Evolutionary conservation across 768 basidiomycete species (phyloP), one percentile per base, ranked within the genome.

Genomic region (Crassisporium funariophilum): DNA sequence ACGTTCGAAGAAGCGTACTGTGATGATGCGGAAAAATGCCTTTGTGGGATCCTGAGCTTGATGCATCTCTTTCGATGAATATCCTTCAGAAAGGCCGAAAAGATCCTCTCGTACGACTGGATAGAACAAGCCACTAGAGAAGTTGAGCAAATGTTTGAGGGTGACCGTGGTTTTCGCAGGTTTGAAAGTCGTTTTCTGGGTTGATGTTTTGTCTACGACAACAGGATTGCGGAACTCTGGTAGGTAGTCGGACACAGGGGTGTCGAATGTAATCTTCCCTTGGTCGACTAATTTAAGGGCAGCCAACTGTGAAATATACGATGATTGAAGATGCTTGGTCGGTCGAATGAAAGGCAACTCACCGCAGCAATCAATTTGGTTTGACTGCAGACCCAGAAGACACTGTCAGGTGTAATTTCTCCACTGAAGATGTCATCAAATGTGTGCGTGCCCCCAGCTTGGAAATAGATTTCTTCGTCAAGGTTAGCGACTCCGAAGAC

Each of bases 311-410:
- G 13, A 36, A 33, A 19, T 15, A 21, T 24, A n/a, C 31, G 6
- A 27, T 2, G 34, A 2, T 29, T 22, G 1, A 9, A 25, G 12
- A 22, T 25, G 5, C 5, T 41, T 4, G 36, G n/a, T 7, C 27
- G 23, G 27, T 22, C 22, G 24, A 27, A 24, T 17, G 5, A 47
- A 27, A 27, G 35, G 19, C 9, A 5, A 56, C 65, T 2, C 40
- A 66, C 71, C 12, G 64, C 53, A 31, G 61, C 56, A 20, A 71
- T 58, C 51, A 71, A 50, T 51, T 73, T 71, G 1, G 69, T 68
- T 48, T 69, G 66, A 43, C 71, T 73, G 47, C 69, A 71, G 21
- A 73, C 60, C 70, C 70, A 71, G 42, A 70, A 70, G n/a, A 71
- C 44, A 13, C 62, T 62, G 44, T 71, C 63, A 5, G 63, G 55